Evolutionary conservation across 2,329 filamentous ascomycete genomes (phyloP).

Genomic region (Amphichorda felina): DNA sequence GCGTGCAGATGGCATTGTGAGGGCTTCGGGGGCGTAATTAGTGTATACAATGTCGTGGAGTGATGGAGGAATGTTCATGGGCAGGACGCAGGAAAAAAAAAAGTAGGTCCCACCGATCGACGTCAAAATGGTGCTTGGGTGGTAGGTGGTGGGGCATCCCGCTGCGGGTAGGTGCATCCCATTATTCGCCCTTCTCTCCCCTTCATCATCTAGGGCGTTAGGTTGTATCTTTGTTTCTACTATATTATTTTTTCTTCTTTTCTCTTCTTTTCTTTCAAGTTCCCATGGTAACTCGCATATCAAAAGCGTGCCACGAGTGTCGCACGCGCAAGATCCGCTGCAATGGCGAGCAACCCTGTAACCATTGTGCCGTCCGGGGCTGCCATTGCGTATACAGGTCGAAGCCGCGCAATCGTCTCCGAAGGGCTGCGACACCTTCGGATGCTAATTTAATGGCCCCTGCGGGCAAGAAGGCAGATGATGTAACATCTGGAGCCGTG

Average conservation of each 20-base stretch:
- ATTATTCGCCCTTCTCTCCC: too few species aligned
- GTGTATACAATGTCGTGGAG: not conserved
- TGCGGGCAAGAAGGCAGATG: not conserved
- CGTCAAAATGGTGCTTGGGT: not conserved
- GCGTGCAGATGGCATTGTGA: conserved; percentile 6
- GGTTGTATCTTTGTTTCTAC: too few species aligned
- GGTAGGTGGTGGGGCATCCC: not conserved
- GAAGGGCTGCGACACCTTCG: conserved; percentile 4
- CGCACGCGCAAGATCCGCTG: conserved; percentile 19
- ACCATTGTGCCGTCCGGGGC: conserved; percentile 13
- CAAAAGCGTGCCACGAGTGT: conserved; percentile 20
- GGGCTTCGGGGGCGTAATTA: not conserved
- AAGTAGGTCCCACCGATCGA: not conserved
- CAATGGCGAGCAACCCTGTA: conserved; percentile 16
- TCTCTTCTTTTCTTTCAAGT: too few species aligned
- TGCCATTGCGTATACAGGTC: conserved; percentile 16
- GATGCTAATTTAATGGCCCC: conserved; percentile 7
- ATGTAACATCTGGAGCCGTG: too few species aligned
- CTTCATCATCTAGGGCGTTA: too few species aligned
- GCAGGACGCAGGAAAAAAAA: not conserved
- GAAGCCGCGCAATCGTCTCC: conserved; percentile 14
- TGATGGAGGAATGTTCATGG: not conserved
- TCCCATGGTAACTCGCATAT: conserved; percentile 10
- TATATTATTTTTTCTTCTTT: too few species aligned
- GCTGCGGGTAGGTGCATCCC: too few species aligned